Percentiles rank a stretch among this genome's conserved stretches.
Evolutionary conservation across 139 green algal species (phyloP).

Genomic region (Yamagishiella unicocca): DNA sequence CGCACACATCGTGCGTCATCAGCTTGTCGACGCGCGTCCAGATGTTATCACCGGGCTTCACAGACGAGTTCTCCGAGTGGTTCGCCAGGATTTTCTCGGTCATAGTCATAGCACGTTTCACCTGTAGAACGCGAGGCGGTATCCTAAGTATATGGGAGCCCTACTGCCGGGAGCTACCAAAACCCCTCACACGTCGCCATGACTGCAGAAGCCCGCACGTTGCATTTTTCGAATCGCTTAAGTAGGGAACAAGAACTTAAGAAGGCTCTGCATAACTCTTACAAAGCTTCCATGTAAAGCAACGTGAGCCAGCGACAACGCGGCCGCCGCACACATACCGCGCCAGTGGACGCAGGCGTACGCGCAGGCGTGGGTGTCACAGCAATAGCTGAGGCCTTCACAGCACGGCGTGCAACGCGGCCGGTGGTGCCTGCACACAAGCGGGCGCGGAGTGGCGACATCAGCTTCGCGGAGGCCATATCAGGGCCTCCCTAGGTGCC

Average conservation of each 20-base stretch:
- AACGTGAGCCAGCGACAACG: neutral
- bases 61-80: slow-evolving; percentile 74
- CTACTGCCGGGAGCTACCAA: too few species aligned
- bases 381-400: slow-evolving; percentile 54
- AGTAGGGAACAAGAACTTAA: neutral
- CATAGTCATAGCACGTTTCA: slow-evolving; percentile 94
- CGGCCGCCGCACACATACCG: slow-evolving; percentile 52
- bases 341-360: slow-evolving; percentile 65
- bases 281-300: neutral
- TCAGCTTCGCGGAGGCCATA: too few species aligned
- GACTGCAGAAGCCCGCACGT: too few species aligned
- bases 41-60: slow-evolving; percentile 93
- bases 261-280: neutral
- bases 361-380: slow-evolving; percentile 57
- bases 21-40: slow-evolving; percentile 95
- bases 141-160: too few species aligned
- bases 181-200: too few species aligned
- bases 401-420: slow-evolving; percentile 1
- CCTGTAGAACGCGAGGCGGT: slow-evolving; percentile 62
- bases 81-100: slow-evolving; percentile 96
- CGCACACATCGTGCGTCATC: slow-evolving; percentile 97
- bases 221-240: neutral
- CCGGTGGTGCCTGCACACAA: neutral
- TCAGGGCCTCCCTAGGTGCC: too few species aligned
- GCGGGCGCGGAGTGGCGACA: neutral